Conservation (phyloP, 2,329 filamentous ascomycete species). For the Phialophora tarda region DNA sequence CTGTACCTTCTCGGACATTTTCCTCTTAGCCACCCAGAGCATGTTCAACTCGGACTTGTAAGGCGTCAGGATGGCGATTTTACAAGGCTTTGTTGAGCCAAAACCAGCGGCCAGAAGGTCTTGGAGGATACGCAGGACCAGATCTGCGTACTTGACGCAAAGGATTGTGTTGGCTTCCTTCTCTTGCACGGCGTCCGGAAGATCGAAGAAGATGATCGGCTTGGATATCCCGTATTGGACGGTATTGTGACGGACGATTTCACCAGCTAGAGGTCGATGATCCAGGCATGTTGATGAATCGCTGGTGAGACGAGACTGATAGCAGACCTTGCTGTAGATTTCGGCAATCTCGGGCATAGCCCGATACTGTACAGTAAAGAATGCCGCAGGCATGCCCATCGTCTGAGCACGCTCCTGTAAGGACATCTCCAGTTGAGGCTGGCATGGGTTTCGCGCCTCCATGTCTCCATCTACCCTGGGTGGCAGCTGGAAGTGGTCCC, state of each 20-base stretch:
- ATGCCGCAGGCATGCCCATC: constrained; percentile 1
- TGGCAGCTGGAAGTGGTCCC: constrained; percentile 14
- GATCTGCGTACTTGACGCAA: constrained; percentile 15
- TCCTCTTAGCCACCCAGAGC: constrained; percentile 16
- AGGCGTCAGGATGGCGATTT: constrained; percentile 24
- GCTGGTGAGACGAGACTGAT: constrained; percentile 3
- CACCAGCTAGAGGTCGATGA: background rate
- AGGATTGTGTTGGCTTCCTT: background rate
- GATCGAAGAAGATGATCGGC: constrained; percentile 18
- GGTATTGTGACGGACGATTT: constrained; percentile 11
- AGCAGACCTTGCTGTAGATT: constrained; percentile 22
- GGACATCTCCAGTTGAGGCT: background rate
- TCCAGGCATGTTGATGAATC: background rate
- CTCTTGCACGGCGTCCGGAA: background rate
- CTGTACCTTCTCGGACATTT: background rate
- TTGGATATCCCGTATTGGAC: constrained; percentile 4
- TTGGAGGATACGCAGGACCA: constrained; percentile 14
- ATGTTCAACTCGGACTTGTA: constrained; percentile 18
- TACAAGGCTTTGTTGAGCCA: constrained; percentile 18
- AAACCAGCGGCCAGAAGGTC: constrained; percentile 18
- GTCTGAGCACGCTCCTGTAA: background rate
- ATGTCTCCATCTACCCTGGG: background rate
- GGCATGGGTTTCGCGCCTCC: background rate
- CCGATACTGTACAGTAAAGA: constrained; percentile 25
- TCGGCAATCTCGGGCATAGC: constrained; percentile 21